A percentile compares a stretch with the other conserved stretches of the same genome.
phyloP scores from a whole-genome alignment of 345 rosid species.

The Balakata baccata region DNA sequence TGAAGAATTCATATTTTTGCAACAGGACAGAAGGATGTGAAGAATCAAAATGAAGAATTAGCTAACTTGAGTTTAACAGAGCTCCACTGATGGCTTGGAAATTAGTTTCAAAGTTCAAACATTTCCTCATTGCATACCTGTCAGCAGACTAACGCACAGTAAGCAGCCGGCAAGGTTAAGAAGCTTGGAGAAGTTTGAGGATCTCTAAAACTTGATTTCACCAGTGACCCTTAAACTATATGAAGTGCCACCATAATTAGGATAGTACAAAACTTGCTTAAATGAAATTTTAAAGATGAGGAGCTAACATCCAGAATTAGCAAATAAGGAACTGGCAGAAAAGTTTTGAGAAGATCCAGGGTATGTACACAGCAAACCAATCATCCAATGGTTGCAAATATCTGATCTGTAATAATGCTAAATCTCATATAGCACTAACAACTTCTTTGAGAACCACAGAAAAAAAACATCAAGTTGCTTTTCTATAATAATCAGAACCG shows the following conservation, averaged over 20 bases:
- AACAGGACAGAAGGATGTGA: conserved; percentile 3
- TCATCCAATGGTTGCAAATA: conserved; percentile 16
- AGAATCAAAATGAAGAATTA: conserved; percentile 13
- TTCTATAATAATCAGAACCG: conserved; percentile 3
- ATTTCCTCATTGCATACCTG: conserved; percentile 18
- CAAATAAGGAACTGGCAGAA: conserved; percentile 15
- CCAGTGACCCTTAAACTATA: conserved; percentile 15
- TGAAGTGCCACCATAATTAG: conserved; percentile 20
- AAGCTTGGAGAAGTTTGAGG: conserved; percentile 14
- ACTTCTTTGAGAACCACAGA: conserved; percentile 11
- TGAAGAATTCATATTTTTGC: conserved; percentile 5
- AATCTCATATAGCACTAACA: conserved; percentile 4
- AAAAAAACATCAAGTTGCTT: conserved; percentile 1
- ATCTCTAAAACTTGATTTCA: conserved; percentile 14
- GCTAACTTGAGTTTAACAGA: conserved; percentile 11
- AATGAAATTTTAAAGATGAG: conserved; percentile 17
- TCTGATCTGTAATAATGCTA: conserved; percentile 13
- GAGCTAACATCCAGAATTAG: conserved; percentile 24
- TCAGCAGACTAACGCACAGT: conserved; percentile 12
- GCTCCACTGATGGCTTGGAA: conserved; percentile 13
- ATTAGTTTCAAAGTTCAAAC: conserved; percentile 10
- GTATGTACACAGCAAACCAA: conserved; percentile 22
- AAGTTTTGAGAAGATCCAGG: conserved; percentile 19
- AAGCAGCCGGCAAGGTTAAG: conserved; percentile 10
- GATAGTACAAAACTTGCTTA: conserved; percentile 27